Evolutionary conservation across 495 filamentous ascomycete species (phyloP), one percentile per base, ranked within the genome.

Genomic region (Hypoxylon fragiforme): DNA sequence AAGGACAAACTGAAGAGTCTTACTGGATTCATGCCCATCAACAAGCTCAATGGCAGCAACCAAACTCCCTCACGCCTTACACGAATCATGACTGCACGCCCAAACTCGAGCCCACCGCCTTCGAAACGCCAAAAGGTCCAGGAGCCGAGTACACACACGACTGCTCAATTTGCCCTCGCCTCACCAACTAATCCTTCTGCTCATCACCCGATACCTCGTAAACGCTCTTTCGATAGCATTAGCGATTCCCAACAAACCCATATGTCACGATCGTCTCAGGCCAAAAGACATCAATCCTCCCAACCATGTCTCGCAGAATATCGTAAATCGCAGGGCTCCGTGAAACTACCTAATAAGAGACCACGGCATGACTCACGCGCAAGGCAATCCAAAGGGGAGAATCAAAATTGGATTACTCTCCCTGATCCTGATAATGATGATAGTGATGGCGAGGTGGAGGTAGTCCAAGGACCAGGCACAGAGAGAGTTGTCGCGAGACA

Each of bases 111-210:
- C 37, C 24, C 50, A 26, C 63, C 66, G 5, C 32, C 50, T 11
- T 20, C 62, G 6, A 74, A 71, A 44, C 70, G 67, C 28, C 58
- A 48, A 34, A 73, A 53, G 24, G 19, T 53, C 24, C 44, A 46
- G 47, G 53, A 55, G 26, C 19, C 19, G 12, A 26, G 9, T 38
- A 19, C 12, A 44, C 50, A 54, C 8, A 44, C 45, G 19, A 19
- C 39, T 1, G 40, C 48, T 44, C 46, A 30, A 1, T 64, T 64
- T 22, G 48, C 14, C 11, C 22, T 42, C 14, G 7, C 0, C 6
- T 12, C 6, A 3, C n/a, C 21, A 7, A 9, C 19, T 12, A 32
- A 38, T 4, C 36, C 28, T 21, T 2, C 21, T 1, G 37, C 46
- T 12, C 9, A 28, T 28, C 35, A n/a, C 1, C 40, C 26, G 4